phyloP scores from a whole-genome alignment of 768 basidiomycete species.

The Dioszegia aurantiaca region DNA sequence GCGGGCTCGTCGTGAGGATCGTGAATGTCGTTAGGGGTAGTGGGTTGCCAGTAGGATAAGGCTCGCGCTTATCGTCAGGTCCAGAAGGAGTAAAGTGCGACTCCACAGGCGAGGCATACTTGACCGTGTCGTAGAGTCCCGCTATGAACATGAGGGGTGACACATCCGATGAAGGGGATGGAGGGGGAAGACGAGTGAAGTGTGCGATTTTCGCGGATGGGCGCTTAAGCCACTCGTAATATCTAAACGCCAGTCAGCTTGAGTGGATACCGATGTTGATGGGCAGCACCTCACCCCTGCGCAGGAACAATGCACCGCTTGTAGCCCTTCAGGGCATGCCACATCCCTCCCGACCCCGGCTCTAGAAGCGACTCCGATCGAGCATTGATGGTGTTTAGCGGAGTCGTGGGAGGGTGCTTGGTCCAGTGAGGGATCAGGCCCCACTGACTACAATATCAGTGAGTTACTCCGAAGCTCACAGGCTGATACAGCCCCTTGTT shows the following conservation, averaged over 20 bases:
- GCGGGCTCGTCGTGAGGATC: conserved; percentile 79
- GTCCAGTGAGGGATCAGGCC: conserved; percentile 82
- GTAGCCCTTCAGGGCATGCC: conserved; percentile 74
- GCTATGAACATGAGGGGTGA: conserved; percentile 72
- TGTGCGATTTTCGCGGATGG: conserved; percentile 76
- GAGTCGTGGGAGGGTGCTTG: conserved; percentile 62
- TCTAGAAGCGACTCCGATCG: conserved; percentile 69
- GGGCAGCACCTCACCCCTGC: conserved; percentile 60
- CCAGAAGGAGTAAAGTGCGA: conserved; percentile 34
- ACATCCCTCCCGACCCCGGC: conserved; percentile 66
- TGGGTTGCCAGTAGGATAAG: conserved; percentile 51
- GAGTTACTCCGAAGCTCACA: neutral
- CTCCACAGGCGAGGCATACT: conserved; percentile 48
- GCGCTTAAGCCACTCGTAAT: conserved; percentile 86
- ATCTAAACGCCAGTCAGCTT: conserved; percentile 56
- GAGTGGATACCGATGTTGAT: no score
- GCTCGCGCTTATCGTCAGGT: conserved; percentile 30
- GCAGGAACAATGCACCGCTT: conserved; percentile 82
- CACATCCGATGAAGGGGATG: conserved; percentile 40
- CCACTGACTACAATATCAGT: conserved; percentile 58
- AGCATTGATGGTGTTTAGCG: conserved; percentile 82
- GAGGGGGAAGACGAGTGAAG: conserved; percentile 61
- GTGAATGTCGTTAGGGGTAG: conserved; percentile 74
- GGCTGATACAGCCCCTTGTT: neutral
- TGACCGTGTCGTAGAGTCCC: conserved; percentile 74